phyloP scores from a whole-genome alignment of 176 grass and related monocot species.

The Carex littledalei region DNA sequence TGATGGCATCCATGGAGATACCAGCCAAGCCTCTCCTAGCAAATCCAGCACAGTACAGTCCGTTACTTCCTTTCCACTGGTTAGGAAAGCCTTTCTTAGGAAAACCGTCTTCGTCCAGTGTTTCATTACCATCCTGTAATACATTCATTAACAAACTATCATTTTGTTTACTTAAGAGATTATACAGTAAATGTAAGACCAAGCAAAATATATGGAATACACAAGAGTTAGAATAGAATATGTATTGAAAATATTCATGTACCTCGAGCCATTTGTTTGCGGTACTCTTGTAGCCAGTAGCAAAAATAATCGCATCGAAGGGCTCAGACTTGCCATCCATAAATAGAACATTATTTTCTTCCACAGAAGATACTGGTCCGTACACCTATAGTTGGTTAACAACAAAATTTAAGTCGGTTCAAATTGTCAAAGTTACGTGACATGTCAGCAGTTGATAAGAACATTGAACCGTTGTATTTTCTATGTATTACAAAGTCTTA shows the following conservation, averaged over 20 bases:
- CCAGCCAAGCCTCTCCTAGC: slow-evolving; percentile 43
- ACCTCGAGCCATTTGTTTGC: slow-evolving; percentile 56
- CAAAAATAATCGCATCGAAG: slow-evolving; percentile 49
- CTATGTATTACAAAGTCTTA: neutral
- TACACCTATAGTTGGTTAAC: slow-evolving; percentile 27
- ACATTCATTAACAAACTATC: neutral
- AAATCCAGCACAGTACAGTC: slow-evolving; percentile 51
- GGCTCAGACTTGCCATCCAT: slow-evolving; percentile 25
- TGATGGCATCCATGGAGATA: slow-evolving; percentile 37
- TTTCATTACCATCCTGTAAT: slow-evolving; percentile 23
- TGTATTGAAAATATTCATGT: neutral
- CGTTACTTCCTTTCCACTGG: slow-evolving; percentile 59
- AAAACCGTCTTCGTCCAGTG: slow-evolving; percentile 39
- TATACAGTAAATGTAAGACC: neutral
- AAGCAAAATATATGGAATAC: neutral
- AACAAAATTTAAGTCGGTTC: neutral
- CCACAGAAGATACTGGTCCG: slow-evolving; percentile 27
- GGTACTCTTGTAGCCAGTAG: slow-evolving; percentile 50
- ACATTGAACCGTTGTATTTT: neutral
- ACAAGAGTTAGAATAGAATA: neutral
- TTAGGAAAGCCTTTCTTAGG: slow-evolving; percentile 39
- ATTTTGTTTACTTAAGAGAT: neutral
- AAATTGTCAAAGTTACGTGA: neutral
- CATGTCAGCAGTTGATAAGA: neutral
- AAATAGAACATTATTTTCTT: slow-evolving; percentile 36